A percentile compares a stretch with the other conserved stretches of the same genome.
These are phyloP conservation scores for Talaromyces sp. DNA, from an alignment of 2,329 filamentous ascomycete genomes.

Conservation along the genomic window DNA sequence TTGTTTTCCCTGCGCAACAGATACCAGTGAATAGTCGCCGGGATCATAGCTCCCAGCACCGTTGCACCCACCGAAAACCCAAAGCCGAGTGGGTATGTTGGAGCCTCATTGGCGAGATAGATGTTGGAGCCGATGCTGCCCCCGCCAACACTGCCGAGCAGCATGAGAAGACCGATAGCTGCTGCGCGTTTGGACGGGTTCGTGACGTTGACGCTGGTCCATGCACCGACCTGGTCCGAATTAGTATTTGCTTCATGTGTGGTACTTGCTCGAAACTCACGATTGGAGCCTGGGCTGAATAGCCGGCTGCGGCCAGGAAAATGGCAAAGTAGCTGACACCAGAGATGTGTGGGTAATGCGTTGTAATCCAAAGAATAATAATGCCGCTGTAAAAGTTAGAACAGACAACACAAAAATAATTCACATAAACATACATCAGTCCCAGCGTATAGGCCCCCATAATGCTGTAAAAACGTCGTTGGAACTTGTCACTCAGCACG, in stretches of 20 bases:
- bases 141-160: conserved; percentile 55
- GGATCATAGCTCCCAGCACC: conserved; percentile 6
- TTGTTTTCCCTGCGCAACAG: conserved; percentile 17
- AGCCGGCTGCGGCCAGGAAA: not conserved
- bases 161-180: not conserved
- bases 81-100: conserved; percentile 65
- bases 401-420: not conserved
- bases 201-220: not conserved
- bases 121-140: conserved; percentile 61
- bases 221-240: not conserved
- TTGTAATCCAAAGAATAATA: not conserved
- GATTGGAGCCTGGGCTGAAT: not conserved
- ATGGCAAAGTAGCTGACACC: conserved; percentile 2
- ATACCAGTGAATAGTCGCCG: conserved; percentile 12
- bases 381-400: not conserved
- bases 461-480: not conserved
- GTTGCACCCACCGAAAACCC: conserved; percentile 53
- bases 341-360: not conserved
- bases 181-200: conserved; percentile 1
- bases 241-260: not conserved
- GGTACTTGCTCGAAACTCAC: not conserved
- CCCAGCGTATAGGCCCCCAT: not conserved
- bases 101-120: conserved; percentile 57
- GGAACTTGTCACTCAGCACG: not conserved
- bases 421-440: not conserved